Base-by-base conservation (phyloP, 1,284 basidiomycete species). In the Cystobasidiaceae sp. region DNA sequence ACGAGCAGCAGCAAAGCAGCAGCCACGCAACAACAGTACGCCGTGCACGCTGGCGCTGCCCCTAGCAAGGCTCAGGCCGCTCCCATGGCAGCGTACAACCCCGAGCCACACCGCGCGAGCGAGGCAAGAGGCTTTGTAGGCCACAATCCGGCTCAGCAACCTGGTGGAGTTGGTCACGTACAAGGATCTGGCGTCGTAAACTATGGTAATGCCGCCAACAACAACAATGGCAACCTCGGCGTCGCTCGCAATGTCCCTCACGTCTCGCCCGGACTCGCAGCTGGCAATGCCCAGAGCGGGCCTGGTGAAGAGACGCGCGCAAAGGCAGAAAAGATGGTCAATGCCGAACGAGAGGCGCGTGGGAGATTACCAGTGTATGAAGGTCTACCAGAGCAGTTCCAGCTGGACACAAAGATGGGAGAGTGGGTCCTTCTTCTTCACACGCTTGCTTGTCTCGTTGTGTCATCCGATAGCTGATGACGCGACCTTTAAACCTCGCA, bases 351-450 rank as follows among this genome's bases (percentile, higher is more conserved):
- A 44, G 82, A 86, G 70, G 81, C 84, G 39, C 87, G 86, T 76
- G 80, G 81, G 55, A 88, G 85, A 77, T 84, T 94, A 86, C 92
- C 92, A 7, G 75, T 77, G 0, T 89, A 93, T 78, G 85, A 85
- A 74, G 72, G 68, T 33, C 43, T 59, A 34, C 57, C 66, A 49
- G 92, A 94, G 77, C 84, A 85, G 67, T 94, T 85, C 78, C 82
- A 82, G 67, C 82, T 96, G 21, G 69, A 91, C 19, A 86, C 89
- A 70, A 94, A 94, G 82, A 96, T 94, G 92, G 93, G 92, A 81
- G 92, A 96, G 89, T 92, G 70, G 78, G 89, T 75, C 45, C 28
- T 45, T 64, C 13, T 37, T 15, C n/a, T 30, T 39, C n/a, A n/a
- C n/a, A n/a, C n/a, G n/a, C n/a, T n/a, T n/a, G n/a, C n/a, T n/a